phyloP scores from a whole-genome alignment of 768 basidiomycete genomes.

The Russula sp. region DNA sequence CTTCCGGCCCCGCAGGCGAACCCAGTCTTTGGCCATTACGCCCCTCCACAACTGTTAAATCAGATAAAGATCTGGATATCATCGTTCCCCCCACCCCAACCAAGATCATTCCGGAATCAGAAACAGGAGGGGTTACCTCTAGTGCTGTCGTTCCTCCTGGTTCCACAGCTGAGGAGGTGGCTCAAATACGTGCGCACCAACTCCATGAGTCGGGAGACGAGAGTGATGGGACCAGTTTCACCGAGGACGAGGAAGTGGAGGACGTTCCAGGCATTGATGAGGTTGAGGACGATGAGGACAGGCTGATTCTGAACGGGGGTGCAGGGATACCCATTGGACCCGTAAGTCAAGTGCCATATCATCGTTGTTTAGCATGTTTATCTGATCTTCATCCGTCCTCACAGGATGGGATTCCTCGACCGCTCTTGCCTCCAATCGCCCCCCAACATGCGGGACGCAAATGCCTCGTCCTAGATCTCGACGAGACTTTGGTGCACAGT shows the following conservation, averaged over 20 bases:
- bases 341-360: constrained; percentile 58
- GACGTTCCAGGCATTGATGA: constrained; percentile 47
- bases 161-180: constrained; percentile 49
- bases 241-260: constrained; percentile 62
- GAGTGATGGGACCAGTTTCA: constrained; percentile 59
- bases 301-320: constrained; percentile 84
- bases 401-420: constrained; percentile 82
- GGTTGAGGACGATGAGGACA: constrained; percentile 85
- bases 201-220: constrained; percentile 43
- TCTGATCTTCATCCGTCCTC: constrained; percentile 2
- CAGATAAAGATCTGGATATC: constrained; percentile 33
- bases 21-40: constrained; percentile 26
- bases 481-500: constrained; percentile 95
- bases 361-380: not conserved
- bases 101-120: constrained; percentile 52
- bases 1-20: constrained; percentile 6
- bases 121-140: constrained; percentile 86
- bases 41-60: constrained; percentile 25
- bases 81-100: constrained; percentile 47
- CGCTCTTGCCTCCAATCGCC: constrained; percentile 80
- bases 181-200: constrained; percentile 27
- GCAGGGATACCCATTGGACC: constrained; percentile 93
- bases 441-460: constrained; percentile 83
- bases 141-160: constrained; percentile 90
- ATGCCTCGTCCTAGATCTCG: constrained; percentile 93